Conservation (phyloP, 345 rosid species). For the sweet orange (Citrus sinensis) region DNA sequence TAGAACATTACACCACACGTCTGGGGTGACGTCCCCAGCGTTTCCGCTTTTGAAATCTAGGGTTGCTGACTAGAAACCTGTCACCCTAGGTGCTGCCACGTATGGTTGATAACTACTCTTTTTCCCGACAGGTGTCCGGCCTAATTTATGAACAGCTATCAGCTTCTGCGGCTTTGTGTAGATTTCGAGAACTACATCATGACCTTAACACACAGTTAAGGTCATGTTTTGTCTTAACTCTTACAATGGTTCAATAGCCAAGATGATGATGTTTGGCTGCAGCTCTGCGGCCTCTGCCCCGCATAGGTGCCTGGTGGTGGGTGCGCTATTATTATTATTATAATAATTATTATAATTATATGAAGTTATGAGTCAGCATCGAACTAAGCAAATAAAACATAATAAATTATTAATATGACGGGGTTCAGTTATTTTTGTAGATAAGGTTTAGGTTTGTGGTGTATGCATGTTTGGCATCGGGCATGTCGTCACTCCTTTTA, state of each 20-base stretch:
- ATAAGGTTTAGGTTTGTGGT: background rate
- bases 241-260: background rate
- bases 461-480: background rate
- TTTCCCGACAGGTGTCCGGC: constrained; percentile 1
- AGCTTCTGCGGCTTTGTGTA: background rate
- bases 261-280: background rate
- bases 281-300: background rate
- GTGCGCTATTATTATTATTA: background rate
- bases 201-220: background rate
- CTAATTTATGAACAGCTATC: background rate
- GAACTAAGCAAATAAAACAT: too few species aligned
- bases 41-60: background rate
- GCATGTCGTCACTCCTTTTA: background rate
- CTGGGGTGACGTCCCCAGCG: too few species aligned
- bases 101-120: background rate
- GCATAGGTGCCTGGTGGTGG: background rate
- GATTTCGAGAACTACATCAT: background rate
- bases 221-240: background rate
- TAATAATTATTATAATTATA: too few species aligned
- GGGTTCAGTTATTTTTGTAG: background rate
- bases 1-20: too few species aligned
- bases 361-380: background rate
- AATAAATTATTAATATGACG: too few species aligned
- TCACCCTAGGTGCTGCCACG: constrained; percentile 8
- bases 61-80: background rate